Percentiles rank a stretch among this genome's conserved stretches.
phyloP scores from a whole-genome alignment of 2,329 filamentous ascomycete genomes.

The Beauveria bassiana region DNA sequence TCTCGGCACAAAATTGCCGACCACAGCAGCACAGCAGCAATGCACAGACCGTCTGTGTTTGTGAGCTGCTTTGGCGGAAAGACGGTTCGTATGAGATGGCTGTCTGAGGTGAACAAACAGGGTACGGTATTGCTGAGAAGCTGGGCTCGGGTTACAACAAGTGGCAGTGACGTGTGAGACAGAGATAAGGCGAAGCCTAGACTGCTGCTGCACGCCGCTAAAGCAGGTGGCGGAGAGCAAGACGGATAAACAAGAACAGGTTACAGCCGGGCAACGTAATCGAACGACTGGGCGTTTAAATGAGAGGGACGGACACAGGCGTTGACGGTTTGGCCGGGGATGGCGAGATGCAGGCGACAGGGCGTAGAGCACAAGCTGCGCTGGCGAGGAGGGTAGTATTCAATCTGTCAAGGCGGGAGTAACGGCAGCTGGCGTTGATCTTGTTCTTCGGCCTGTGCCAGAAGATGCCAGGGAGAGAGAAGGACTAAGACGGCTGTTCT shows the following conservation, averaged over 20 bases:
- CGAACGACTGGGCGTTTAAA: neutral
- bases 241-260: neutral
- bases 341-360: neutral
- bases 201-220: neutral
- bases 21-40: constrained; percentile 1
- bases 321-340: neutral
- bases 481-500: neutral
- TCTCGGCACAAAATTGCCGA: constrained; percentile 11
- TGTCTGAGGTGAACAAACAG: constrained; percentile 1
- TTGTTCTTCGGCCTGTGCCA: neutral
- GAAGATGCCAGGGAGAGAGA: neutral
- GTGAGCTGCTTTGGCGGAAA: neutral
- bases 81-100: neutral
- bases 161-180: constrained; percentile 7
- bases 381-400: constrained; percentile 7
- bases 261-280: neutral
- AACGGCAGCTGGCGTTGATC: neutral
- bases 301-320: neutral
- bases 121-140: neutral
- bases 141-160: neutral
- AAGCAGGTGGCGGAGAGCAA: neutral
- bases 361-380: neutral
- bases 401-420: constrained; percentile 3
- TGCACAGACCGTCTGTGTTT: constrained; percentile 6
- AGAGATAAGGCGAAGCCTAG: constrained; percentile 7